These are phyloP conservation scores for Metarhizium robertsii DNA, from an alignment of 2,329 filamentous ascomycete species.

Conservation along the genomic window DNA sequence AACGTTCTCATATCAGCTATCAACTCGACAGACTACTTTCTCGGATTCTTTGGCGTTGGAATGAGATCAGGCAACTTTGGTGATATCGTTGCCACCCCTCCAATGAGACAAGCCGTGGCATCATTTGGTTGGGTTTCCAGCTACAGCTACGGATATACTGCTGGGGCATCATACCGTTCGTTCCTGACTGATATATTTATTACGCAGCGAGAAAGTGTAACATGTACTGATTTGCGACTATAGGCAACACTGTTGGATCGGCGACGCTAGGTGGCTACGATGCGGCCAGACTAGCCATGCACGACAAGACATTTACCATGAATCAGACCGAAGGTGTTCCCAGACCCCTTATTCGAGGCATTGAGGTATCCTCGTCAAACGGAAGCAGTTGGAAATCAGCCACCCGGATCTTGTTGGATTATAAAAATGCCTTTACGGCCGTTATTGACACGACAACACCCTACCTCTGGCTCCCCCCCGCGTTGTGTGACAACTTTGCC, in stretches of 20 bases:
- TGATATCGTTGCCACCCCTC: slow-evolving; percentile 36
- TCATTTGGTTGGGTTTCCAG: slow-evolving; percentile 54
- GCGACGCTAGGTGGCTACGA: slow-evolving; percentile 66
- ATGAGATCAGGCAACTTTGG: slow-evolving; percentile 45
- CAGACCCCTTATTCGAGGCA: slow-evolving; percentile 50
- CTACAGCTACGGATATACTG: slow-evolving; percentile 67
- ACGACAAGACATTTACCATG: slow-evolving; percentile 51
- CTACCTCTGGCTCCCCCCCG: slow-evolving; percentile 52
- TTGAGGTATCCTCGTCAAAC: slow-evolving; percentile 31
- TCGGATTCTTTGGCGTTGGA: slow-evolving; percentile 48
- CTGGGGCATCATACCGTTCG: slow-evolving; percentile 63
- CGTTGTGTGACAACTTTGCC: slow-evolving; percentile 56
- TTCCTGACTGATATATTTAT: not conserved
- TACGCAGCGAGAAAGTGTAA: not conserved
- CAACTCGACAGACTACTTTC: slow-evolving; percentile 46
- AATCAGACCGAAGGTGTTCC: slow-evolving; percentile 45
- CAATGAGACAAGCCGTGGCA: slow-evolving; percentile 49
- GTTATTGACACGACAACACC: slow-evolving; percentile 56
- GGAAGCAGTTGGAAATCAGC: slow-evolving; percentile 29
- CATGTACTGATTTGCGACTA: slow-evolving; percentile 6
- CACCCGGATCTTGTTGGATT: slow-evolving; percentile 29
- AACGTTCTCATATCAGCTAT: slow-evolving; percentile 40
- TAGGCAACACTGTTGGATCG: slow-evolving; percentile 37
- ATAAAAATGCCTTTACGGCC: slow-evolving; percentile 38
- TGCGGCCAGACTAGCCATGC: slow-evolving; percentile 47